Conservation (phyloP, 2,329 filamentous ascomycete species). For the Calonectria honghensis region DNA sequence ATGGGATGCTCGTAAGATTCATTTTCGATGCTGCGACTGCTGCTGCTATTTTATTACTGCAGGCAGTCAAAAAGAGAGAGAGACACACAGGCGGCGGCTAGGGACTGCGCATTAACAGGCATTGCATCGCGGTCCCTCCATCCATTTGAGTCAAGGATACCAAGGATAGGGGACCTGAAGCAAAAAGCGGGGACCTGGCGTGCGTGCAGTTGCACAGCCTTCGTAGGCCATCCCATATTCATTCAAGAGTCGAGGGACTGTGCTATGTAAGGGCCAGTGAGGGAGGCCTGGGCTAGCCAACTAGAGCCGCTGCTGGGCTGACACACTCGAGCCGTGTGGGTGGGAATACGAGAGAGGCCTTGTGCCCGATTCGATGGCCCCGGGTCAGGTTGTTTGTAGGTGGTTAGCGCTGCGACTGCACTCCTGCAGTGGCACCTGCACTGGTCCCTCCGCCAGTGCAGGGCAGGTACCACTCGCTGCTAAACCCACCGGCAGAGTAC, state of each 20-base stretch:
- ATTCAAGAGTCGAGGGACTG: neutral
- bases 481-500: neutral
- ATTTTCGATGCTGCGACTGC: neutral
- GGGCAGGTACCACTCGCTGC: neutral
- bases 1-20: constrained; percentile 8
- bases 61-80: neutral
- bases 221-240: constrained; percentile 13
- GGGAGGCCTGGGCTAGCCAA: constrained; percentile 22
- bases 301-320: constrained; percentile 22
- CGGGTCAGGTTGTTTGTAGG: constrained; percentile 13
- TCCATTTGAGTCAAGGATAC: neutral
- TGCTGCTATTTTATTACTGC: neutral
- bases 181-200: constrained; percentile 17
- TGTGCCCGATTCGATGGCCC: constrained; percentile 26
- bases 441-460: constrained; percentile 1
- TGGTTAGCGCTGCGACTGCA: constrained; percentile 26
- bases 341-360: constrained; percentile 26
- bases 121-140: constrained; percentile 24
- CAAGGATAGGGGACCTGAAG: constrained; percentile 21
- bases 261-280: constrained; percentile 8
- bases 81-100: neutral
- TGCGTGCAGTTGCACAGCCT: constrained; percentile 19
- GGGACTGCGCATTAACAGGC: constrained; percentile 32
- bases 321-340: constrained; percentile 15
- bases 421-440: constrained; percentile 23